These are phyloP conservation scores for Heterobasidion parviporum DNA, from an alignment of 1,284 basidiomycete species.

Conservation along the genomic window DNA sequence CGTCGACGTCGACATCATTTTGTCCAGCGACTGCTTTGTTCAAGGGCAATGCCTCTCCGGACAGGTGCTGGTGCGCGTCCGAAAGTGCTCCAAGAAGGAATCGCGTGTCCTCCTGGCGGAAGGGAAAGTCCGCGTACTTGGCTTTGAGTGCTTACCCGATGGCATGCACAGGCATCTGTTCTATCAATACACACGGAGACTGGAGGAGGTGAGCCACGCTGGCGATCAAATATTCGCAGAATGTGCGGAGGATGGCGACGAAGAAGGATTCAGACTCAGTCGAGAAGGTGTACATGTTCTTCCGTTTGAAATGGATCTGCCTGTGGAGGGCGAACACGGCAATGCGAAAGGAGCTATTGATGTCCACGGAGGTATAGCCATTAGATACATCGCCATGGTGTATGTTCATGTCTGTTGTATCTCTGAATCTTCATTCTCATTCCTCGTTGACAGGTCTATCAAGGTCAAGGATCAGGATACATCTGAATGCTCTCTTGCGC, in stretches of 20 bases:
- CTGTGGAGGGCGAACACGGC: constrained; percentile 51
- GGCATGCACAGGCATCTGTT: constrained; percentile 72
- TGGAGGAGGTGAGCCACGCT: constrained; percentile 46
- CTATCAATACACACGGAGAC: constrained; percentile 67
- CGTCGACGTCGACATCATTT: constrained; percentile 77
- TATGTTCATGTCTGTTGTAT: constrained; percentile 29
- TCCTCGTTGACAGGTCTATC: constrained; percentile 45
- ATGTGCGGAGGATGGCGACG: constrained; percentile 33
- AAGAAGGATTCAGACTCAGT: constrained; percentile 65
- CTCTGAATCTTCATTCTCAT: constrained; percentile 3
- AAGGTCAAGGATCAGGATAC: constrained; percentile 69
- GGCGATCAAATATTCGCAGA: constrained; percentile 43
- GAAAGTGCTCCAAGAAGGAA: constrained; percentile 50
- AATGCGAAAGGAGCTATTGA: constrained; percentile 63
- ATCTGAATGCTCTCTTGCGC: constrained; percentile 70
- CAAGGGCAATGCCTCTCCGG: constrained; percentile 80
- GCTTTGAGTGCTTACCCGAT: constrained; percentile 73
- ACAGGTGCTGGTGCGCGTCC: constrained; percentile 62
- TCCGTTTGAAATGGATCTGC: constrained; percentile 76
- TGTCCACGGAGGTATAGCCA: constrained; percentile 49
- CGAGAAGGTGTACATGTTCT: constrained; percentile 66
- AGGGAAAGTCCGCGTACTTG: constrained; percentile 80
- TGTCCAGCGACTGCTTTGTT: constrained; percentile 73
- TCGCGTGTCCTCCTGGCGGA: constrained; percentile 61
- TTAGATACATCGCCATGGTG: constrained; percentile 83